Conservation (phyloP, 108 stramenopile species). For the Heterococcus sp. region DNA sequence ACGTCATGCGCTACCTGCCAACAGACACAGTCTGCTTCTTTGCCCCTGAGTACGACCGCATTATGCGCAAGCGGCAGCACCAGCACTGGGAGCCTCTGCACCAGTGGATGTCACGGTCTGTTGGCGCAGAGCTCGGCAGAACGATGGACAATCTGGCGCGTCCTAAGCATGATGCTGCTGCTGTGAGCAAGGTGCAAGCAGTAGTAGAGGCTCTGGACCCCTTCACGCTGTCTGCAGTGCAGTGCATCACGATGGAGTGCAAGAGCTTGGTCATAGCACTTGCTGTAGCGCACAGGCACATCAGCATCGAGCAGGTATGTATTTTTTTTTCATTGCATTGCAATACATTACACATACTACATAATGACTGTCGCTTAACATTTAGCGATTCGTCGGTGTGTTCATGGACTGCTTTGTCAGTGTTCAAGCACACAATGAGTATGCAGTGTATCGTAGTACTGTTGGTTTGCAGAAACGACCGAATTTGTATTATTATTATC, state of each 20-base stretch:
- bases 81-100: slow-evolving; percentile 69
- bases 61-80: slow-evolving; percentile 68
- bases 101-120: slow-evolving; percentile 25
- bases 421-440: too few species aligned
- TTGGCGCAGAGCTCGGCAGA: neutral
- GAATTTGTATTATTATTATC: too few species aligned
- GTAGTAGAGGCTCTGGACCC: slow-evolving; percentile 71
- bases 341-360: too few species aligned
- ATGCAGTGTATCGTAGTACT: too few species aligned
- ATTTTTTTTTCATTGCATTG: too few species aligned
- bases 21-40: slow-evolving; percentile 87
- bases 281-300: slow-evolving; percentile 48
- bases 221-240: slow-evolving; percentile 76
- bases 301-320: slow-evolving; percentile 19
- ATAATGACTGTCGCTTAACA: too few species aligned
- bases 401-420: too few species aligned
- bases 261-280: slow-evolving; percentile 83
- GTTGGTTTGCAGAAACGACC: too few species aligned
- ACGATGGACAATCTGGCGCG: slow-evolving; percentile 55
- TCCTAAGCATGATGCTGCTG: slow-evolving; percentile 67
- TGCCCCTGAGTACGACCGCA: slow-evolving; percentile 71
- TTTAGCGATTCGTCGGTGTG: too few species aligned
- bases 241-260: slow-evolving; percentile 72
- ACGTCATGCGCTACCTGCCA: slow-evolving; percentile 65
- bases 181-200: slow-evolving; percentile 58